Percentiles rank a stretch among this genome's conserved stretches.
Evolutionary conservation across 805 yeast genomes (phyloP).

Genomic region (Teunomyces funiuensis): DNA sequence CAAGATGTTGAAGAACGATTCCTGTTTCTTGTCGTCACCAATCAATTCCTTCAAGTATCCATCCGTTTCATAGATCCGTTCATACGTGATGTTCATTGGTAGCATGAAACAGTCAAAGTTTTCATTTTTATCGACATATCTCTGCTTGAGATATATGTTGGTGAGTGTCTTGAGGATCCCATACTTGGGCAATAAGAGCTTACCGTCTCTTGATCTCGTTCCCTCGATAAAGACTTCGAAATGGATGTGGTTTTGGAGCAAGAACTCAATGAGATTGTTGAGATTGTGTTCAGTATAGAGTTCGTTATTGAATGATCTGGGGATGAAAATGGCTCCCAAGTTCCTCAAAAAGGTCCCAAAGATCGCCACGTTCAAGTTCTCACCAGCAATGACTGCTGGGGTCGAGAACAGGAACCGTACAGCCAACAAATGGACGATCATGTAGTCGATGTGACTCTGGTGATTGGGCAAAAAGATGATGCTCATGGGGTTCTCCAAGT

Average conservation of each 20-base stretch:
- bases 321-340: constrained; percentile 58
- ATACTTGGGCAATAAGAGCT: constrained; percentile 58
- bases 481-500: constrained; percentile 42
- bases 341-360: constrained; percentile 50
- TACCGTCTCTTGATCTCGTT: constrained; percentile 67
- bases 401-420: constrained; percentile 53
- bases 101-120: constrained; percentile 40
- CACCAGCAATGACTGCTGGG: constrained; percentile 66
- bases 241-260: constrained; percentile 47
- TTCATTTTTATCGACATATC: constrained; percentile 13
- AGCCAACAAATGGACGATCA: constrained; percentile 53
- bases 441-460: constrained; percentile 62
- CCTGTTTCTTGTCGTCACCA: constrained; percentile 57
- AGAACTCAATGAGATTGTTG: constrained; percentile 48
- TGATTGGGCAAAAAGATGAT: constrained; percentile 58
- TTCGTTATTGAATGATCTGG: constrained; percentile 47
- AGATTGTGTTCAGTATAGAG: constrained; percentile 47
- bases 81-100: constrained; percentile 61
- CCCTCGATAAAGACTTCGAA: constrained; percentile 66
- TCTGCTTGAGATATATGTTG: constrained; percentile 45
- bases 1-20: constrained; percentile 42
- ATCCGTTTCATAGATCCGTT: constrained; percentile 55
- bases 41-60: constrained; percentile 56
- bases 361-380: constrained; percentile 58
- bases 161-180: constrained; percentile 57